Evolutionary conservation across 352 stramenopile genomes (phyloP), one percentile per base, ranked within the genome.

Genomic region (Peronosclerospora sorghi): DNA sequence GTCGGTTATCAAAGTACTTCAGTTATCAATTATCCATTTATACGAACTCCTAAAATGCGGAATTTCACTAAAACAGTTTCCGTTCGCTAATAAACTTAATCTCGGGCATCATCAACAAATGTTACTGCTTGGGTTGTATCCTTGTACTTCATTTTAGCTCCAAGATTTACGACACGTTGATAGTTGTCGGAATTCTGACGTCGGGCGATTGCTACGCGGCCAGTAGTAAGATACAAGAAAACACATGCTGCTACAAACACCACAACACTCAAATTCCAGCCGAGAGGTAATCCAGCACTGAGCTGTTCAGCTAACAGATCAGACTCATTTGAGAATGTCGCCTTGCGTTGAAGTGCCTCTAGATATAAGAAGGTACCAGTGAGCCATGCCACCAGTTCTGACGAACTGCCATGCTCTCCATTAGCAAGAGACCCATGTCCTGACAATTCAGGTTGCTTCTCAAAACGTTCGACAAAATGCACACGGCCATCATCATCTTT

Each of bases 51-150:
- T n/a, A n/a, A n/a, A n/a, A n/a, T n/a, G n/a, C n/a, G n/a, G n/a
- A n/a, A n/a, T n/a, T n/a, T n/a, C n/a, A n/a, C n/a, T n/a, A n/a
- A n/a, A n/a, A n/a, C n/a, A n/a, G n/a, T n/a, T n/a, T n/a, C n/a
- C n/a, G n/a, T n/a, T n/a, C n/a, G n/a, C n/a, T n/a, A n/a, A n/a
- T n/a, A n/a, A n/a, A n/a, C 8, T 41, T 70, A 86, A 51, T 86
- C 68, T 30, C 71, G 79, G 41, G 74, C 71, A 51, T 86, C 74
- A 47, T 84, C 71, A 14, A 86, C 52, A 55, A 86, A 86, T 23
- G 73, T 29, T 29, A 86, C 81, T 8, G 74, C 63, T 35, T 68
- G 68, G 1, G 71, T 83, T 8, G 67, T 67, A 27, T 64, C 35
- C 38, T 65, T 45, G 39, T 56, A 59, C 54, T 81, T 68, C 36